Evolutionary conservation across 2,329 filamentous ascomycete species (phyloP).

Genomic region (Exophiala spinifera): DNA sequence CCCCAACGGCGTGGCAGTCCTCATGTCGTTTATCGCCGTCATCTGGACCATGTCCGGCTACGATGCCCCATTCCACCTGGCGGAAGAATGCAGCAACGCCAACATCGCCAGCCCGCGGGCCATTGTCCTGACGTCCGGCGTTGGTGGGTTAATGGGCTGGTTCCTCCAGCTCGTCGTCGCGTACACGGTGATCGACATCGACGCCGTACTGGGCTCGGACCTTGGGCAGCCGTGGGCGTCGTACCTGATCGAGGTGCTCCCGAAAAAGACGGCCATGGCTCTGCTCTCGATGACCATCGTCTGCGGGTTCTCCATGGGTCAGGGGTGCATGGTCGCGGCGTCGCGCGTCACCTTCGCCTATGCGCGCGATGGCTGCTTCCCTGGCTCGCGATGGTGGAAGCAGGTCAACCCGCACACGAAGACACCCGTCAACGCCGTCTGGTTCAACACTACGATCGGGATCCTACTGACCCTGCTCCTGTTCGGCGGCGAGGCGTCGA

Average conservation of each 20-base stretch:
- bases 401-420: constrained; percentile 58
- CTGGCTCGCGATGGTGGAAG: constrained; percentile 57
- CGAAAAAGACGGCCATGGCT: constrained; percentile 58
- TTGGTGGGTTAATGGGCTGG: constrained; percentile 68
- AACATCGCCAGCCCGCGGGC: constrained; percentile 67
- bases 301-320: constrained; percentile 68
- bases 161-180: constrained; percentile 70
- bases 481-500: constrained; percentile 60
- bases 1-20: constrained; percentile 62
- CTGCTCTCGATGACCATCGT: constrained; percentile 65
- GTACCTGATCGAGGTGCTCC: constrained; percentile 64
- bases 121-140: constrained; percentile 65
- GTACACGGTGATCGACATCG: constrained; percentile 66
- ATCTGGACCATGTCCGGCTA: constrained; percentile 69
- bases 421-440: constrained; percentile 69
- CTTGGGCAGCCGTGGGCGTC: constrained; percentile 69
- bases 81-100: constrained; percentile 72
- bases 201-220: constrained; percentile 56
- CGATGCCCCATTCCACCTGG: constrained; percentile 68
- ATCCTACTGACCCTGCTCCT: constrained; percentile 61
- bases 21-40: constrained; percentile 70
- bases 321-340: constrained; percentile 66
- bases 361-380: constrained; percentile 69
- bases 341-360: constrained; percentile 71
- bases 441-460: constrained; percentile 62